Conservation (phyloP, 495 filamentous ascomycete species). For the Xylaria bambusicola region DNA sequence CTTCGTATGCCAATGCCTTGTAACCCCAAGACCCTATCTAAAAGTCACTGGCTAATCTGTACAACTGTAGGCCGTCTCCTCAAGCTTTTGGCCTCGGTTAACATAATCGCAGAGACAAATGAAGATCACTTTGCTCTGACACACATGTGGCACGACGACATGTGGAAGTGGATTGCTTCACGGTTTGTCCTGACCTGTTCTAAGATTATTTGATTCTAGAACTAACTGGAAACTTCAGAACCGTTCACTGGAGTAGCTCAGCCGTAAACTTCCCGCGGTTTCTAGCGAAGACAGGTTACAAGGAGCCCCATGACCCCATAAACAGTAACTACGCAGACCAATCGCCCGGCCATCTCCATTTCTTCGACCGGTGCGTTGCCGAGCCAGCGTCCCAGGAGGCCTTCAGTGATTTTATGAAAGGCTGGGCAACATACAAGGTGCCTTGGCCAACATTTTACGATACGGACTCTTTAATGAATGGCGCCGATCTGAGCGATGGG, state of each 20-base stretch:
- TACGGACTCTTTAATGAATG: slow-evolving; percentile 23
- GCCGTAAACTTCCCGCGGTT: slow-evolving; percentile 22
- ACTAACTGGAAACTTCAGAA: slow-evolving; percentile 8
- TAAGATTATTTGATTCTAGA: no score
- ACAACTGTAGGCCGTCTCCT: slow-evolving; percentile 25
- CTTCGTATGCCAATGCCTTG: slow-evolving; percentile 25
- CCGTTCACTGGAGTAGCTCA: slow-evolving; percentile 19
- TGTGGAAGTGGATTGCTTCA: slow-evolving; percentile 19
- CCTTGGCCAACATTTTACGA: slow-evolving; percentile 34
- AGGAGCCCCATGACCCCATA: slow-evolving; percentile 24
- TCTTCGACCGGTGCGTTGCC: slow-evolving; percentile 25
- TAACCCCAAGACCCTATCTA: not conserved
- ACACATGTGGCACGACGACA: not conserved
- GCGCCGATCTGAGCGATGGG: slow-evolving; percentile 24
- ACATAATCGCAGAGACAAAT: slow-evolving; percentile 29
- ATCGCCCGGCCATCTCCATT: slow-evolving; percentile 21
- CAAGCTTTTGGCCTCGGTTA: slow-evolving; percentile 20
- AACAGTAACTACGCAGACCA: slow-evolving; percentile 22
- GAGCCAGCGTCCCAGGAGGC: slow-evolving; percentile 20
- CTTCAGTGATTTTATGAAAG: slow-evolving; percentile 23
- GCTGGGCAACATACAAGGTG: slow-evolving; percentile 22
- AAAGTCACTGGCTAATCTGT: not conserved
- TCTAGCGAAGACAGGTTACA: slow-evolving; percentile 23
- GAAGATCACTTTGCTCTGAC: slow-evolving; percentile 20
- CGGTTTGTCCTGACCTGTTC: not conserved